These are phyloP conservation scores for Tephrocybe sp. DNA, from an alignment of 768 basidiomycete species.

Conservation along the genomic window DNA sequence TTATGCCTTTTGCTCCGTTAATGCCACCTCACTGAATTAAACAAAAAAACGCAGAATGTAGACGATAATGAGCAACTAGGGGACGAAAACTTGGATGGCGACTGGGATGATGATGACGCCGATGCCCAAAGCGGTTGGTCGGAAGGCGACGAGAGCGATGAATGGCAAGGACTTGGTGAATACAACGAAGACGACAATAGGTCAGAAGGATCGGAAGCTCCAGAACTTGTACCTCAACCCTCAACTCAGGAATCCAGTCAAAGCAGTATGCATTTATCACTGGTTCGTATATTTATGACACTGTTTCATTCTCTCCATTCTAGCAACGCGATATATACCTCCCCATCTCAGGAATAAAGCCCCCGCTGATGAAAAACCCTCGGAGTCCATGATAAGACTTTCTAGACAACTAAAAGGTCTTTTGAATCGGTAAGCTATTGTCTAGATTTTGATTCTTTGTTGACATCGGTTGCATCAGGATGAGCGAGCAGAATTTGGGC, in stretches of 20 bases:
- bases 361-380: conserved; percentile 23
- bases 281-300: not conserved
- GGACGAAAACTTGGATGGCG: conserved; percentile 1
- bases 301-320: not conserved
- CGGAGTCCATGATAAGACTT: conserved; percentile 51
- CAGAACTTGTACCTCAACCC: not conserved
- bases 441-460: not conserved
- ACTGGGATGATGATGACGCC: conserved; percentile 15
- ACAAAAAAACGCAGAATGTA: not conserved
- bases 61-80: not conserved
- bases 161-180: conserved; percentile 37
- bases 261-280: not conserved
- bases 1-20: not conserved
- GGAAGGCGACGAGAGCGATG: conserved; percentile 22
- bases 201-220: not conserved
- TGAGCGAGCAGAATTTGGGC: conserved; percentile 88
- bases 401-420: conserved; percentile 80
- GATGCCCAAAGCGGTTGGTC: not conserved
- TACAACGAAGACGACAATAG: conserved; percentile 14
- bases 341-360: conserved; percentile 63
- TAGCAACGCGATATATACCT: conserved; percentile 65
- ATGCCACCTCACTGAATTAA: conserved; percentile 6
- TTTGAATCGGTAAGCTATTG: conserved; percentile 66
- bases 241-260: conserved; percentile 3
- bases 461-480: conserved; percentile 38